phyloP scores from a whole-genome alignment of 2,329 filamentous ascomycete species.

The Fusarium solani-melongenae region DNA sequence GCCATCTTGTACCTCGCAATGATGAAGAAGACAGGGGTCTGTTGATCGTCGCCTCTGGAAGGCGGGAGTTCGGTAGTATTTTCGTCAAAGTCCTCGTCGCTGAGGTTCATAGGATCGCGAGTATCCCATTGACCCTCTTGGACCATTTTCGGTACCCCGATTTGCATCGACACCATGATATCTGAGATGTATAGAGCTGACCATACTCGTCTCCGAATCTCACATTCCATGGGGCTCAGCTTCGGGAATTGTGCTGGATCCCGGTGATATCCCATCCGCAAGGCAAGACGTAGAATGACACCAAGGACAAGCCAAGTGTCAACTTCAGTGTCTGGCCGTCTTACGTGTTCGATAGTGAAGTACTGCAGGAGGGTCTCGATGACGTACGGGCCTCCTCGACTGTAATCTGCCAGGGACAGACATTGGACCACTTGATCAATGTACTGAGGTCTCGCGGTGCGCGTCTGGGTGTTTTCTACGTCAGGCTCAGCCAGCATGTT shows the following conservation, averaged over 20 bases:
- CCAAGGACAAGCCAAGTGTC: constrained; percentile 4
- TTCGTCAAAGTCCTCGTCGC: constrained; percentile 7
- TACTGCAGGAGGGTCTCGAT: constrained; percentile 12
- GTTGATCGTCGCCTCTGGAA: background rate
- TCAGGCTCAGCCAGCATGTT: background rate
- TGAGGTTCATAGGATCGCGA: background rate
- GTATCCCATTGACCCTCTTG: constrained; percentile 13
- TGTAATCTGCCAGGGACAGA: background rate
- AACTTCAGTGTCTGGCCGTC: constrained; percentile 9
- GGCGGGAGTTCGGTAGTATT: background rate
- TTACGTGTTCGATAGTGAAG: background rate
- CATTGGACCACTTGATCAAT: constrained; percentile 10
- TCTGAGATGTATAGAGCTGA: background rate
- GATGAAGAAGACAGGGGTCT: background rate
- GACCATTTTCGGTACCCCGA: constrained; percentile 6
- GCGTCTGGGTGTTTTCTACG: background rate
- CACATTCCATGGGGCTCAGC: background rate
- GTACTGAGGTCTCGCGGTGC: background rate
- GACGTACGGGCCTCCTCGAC: constrained; percentile 3
- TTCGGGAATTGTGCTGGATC: constrained; percentile 11
- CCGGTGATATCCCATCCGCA: constrained; percentile 17
- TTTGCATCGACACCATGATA: constrained; percentile 2
- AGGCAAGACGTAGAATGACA: constrained; percentile 1
- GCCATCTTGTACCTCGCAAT: constrained; percentile 3
- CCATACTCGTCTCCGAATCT: constrained; percentile 17